Evolutionary conservation across 495 filamentous ascomycete species (phyloP), one percentile per base, ranked within the genome.

Genomic region (Aspergillus biplanus): DNA sequence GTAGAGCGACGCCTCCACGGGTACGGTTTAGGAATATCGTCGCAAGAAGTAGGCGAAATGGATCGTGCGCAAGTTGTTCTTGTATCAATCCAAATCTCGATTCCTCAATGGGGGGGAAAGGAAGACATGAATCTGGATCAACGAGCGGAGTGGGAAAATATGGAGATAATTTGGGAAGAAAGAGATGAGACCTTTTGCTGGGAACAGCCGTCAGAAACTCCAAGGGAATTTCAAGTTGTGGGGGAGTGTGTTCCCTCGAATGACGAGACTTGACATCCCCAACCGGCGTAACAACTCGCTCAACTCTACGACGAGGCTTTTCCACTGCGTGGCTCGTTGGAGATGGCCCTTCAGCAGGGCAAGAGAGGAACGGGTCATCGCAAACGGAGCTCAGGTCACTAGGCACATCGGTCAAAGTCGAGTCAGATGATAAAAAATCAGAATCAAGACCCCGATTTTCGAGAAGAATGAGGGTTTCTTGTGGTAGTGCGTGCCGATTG

Each of bases 11-110:
- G 15, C 76, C 82, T 31, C 90, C 94, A 0, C 83, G 78, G 2
- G 92, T 97, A 42, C 89, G 83, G 72, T 93, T 97, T 6, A 97
- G 83, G 63, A 97, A 94, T 0, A 90, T 90, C 4, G 90, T 86
- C 13, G 88, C 90, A 47, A 95, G 79, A 13, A 95, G 83, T 6
- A 95, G 80, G 6, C 82, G 83, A 67, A 93, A 92, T 1, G 92
- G 90, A 52, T 89, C 76, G 58, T 80, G 70, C 4, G 89, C 85
- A 47, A 95, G 83, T 63, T 88, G 83, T 76, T 97, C 93, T 76
- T 97, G 93, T 39, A 96, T 85, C 15, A 97, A 80, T 0, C 93
- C 93, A 71, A 96, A 96, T 32, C 69, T 65, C 0, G 80, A 70
- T 1, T 82, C 75, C 31, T 84, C 77, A 44, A 93, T 85, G 0